These are phyloP conservation scores for Cutaneotrichosporon cutaneum DNA, from an alignment of 1,284 basidiomycete genomes.

Conservation along the genomic window DNA sequence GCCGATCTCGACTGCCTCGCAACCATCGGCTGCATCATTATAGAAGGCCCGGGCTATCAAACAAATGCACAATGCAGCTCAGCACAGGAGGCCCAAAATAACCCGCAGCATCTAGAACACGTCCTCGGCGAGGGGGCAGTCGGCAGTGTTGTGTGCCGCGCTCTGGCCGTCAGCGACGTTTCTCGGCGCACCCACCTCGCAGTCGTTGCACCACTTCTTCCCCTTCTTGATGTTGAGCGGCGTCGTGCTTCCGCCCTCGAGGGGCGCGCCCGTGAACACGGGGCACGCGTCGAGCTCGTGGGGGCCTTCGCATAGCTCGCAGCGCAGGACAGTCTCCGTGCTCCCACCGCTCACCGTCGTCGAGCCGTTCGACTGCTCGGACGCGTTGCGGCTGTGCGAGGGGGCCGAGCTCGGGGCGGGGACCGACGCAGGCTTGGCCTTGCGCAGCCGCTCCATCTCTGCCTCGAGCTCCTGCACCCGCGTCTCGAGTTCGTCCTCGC, in stretches of 20 bases:
- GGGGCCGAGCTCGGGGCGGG: background rate
- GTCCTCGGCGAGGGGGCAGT: conserved; percentile 50
- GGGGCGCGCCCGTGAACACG: conserved; percentile 43
- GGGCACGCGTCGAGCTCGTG: conserved; percentile 52
- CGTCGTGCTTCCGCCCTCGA: conserved; percentile 17
- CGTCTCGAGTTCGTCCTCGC: conserved; percentile 88
- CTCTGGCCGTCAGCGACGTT: conserved; percentile 30
- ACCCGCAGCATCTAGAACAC: conserved; percentile 18
- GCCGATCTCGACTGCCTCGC: background rate
- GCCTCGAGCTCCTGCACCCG: conserved; percentile 70
- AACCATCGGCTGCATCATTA: background rate
- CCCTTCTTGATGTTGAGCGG: conserved; percentile 30
- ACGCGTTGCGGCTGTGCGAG: background rate
- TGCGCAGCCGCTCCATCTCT: conserved; percentile 27
- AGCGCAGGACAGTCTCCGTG: conserved; percentile 22
- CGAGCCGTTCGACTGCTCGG: conserved; percentile 12
- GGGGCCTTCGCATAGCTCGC: conserved; percentile 50
- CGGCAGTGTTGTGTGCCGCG: conserved; percentile 45
- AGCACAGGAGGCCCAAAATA: background rate
- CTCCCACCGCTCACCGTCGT: conserved; percentile 10
- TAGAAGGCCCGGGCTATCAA: background rate
- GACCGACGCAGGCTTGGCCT: background rate
- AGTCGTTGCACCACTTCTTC: conserved; percentile 51
- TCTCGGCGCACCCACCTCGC: conserved; percentile 40
- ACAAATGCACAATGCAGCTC: conserved; percentile 5